Base-by-base conservation (phyloP, 805 yeast genomes). In the Teunomyces pallodes region DNA sequence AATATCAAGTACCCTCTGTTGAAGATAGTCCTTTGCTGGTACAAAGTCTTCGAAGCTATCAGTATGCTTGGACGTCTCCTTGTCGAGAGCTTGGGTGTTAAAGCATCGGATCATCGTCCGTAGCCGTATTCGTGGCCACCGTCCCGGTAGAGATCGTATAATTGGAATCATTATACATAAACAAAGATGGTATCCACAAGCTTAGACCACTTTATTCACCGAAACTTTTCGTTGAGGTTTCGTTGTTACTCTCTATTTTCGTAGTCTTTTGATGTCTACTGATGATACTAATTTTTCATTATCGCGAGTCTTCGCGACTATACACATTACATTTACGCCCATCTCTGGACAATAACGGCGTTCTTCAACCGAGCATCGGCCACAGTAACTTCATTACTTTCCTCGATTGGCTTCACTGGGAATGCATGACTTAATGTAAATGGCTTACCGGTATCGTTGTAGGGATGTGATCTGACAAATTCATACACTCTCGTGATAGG, bases 271-370 rank as follows among this genome's bases (percentile, higher is more conserved):
- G 14, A 7, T n/a, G 33, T 33, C 13, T 42, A n/a, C 24, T 36
- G 20, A 17, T 30, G 16, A 12, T 13, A 17, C 29, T 32, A 33
- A 20, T 26, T 38, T 38, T 38, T 30, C 45, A 42, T 31, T 24
- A 30, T 31, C 28, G 45, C 32, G 36, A 27, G 24, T 20, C 31
- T 28, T 28, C 33, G 35, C 33, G 29, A 29, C 26, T 30, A 40
- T 32, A 40, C 33, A 33, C 42, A 44, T 29, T 29, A 36, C 41
- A 36, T 20, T 27, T 32, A 46, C 13, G 38, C 74, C 94, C 95
- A 87, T 70, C 94, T 84, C 67, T 90, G 97, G 13, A 91, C 89
- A 28, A 91, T 83, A n/a, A 89, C 96, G 2, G 97, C 81, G 56
- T 88, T 88, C 44, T 79, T 77, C 53, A 90, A 73, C 30, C 89